Base-by-base conservation (phyloP, 495 filamentous ascomycete species). In the Hypoxylon lenormandii region DNA sequence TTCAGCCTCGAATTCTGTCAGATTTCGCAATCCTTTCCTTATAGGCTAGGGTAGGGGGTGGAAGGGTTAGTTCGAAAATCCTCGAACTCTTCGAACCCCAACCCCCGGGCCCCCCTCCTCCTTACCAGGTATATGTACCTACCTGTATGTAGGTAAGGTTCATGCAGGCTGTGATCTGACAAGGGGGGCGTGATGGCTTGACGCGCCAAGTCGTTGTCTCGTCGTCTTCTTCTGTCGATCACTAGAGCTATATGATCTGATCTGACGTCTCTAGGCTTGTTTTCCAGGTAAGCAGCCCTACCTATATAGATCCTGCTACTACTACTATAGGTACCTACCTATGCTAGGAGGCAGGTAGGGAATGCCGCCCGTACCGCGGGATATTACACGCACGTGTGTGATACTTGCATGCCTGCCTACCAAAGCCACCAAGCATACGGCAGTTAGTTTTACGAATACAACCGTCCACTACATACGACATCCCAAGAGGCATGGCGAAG, bases 1-100 rank as follows among this genome's bases (percentile, higher is more conserved):
- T 61, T 70, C 67, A 70, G 67, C 67, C 67, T 62, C 61, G 67
- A 58, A 33, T 33, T 11, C 30, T 33, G 30, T 33, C 30, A 33
- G 3, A 19, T 45, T 40, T 46, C 23, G 43, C 50, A 21, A 57
- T 52, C 33, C 21, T 69, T 58, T 4, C 50, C 37, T 8, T 65
- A 64, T 45, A 5, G 38, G 15, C 2, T 4, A 4, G 15, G n/a
- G 16, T 21, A 15, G 26, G 26, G 26, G 26, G 26, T n/a, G n/a
- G n/a, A n/a, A n/a, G n/a, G n/a, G n/a, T 26, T 26, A 2, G 30
- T 33, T 33, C n/a, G n/a, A n/a, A n/a, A n/a, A n/a, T 33, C 6
- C 10, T 33, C 30, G 30, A 33, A 33, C 10, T 7, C 30, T 7
- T 33, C 30, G 3, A 18, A 45, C 42, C 42, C 42, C 42, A 45